phyloP scores from a whole-genome alignment of 306 rosid species.

The Albizia julibrissin region DNA sequence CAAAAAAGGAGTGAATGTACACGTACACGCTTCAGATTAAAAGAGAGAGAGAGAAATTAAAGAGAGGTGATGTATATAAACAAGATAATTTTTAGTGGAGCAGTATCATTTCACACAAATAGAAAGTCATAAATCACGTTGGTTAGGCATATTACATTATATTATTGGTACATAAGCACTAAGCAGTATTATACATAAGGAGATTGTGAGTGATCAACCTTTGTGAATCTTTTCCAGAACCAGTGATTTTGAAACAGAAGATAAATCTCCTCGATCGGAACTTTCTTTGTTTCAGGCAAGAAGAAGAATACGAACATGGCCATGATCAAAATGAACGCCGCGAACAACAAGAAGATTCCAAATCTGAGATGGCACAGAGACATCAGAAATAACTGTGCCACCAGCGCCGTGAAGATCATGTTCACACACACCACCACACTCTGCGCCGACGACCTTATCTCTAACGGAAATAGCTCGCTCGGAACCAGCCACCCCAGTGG shows the following conservation, averaged over 20 bases:
- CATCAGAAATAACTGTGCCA: conserved; percentile 68
- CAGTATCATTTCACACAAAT: no score
- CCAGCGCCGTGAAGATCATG: conserved; percentile 74
- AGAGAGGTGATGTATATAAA: no score
- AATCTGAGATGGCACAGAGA: conserved; percentile 76
- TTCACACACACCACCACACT: conserved; percentile 82
- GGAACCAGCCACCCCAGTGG: conserved; percentile 88
- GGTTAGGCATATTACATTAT: no score
- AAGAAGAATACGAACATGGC: conserved; percentile 61
- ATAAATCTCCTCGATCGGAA: conserved; percentile 82
- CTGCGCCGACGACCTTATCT: conserved; percentile 81
- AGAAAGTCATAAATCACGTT: no score
- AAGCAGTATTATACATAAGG: not conserved
- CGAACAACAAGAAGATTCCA: conserved; percentile 75
- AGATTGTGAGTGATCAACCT: not conserved
- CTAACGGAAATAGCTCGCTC: conserved; percentile 82
- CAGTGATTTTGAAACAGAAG: conserved; percentile 69
- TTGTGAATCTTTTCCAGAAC: conserved; percentile 63
- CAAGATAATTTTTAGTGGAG: no score
- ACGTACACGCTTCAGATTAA: no score
- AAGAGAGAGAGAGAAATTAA: no score
- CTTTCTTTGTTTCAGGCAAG: conserved; percentile 84
- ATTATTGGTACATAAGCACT: not conserved
- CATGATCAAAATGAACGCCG: conserved; percentile 53
- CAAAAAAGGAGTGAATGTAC: no score